A percentile compares a stretch with the other conserved stretches of the same genome.
These are phyloP conservation scores for Ambrosiella cleistominuta DNA, from an alignment of 2,329 filamentous ascomycete species.

Conservation along the genomic window DNA sequence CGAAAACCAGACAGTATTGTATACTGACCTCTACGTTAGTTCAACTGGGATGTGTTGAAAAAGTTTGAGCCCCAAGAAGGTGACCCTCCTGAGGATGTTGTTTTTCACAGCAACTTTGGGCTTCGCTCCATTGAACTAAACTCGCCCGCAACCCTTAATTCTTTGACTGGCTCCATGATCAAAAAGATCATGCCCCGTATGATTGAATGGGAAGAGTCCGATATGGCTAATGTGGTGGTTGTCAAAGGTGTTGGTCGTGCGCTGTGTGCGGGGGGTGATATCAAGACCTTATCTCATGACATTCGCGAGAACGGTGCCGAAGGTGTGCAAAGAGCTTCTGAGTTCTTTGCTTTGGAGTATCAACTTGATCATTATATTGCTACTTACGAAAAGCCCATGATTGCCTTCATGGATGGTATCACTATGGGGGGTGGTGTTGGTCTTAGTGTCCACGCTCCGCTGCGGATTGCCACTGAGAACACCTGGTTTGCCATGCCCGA, in stretches of 20 bases:
- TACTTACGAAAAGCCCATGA: constrained; percentile 80
- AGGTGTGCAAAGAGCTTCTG: constrained; percentile 32
- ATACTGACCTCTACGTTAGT: neutral
- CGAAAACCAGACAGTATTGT: neutral
- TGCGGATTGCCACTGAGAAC: constrained; percentile 89
- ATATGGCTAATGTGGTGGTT: constrained; percentile 80
- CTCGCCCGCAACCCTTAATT: constrained; percentile 78
- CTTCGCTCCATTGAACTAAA: constrained; percentile 88
- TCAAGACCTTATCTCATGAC: constrained; percentile 62
- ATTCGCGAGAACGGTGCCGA: constrained; percentile 53
- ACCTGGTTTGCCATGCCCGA: constrained; percentile 98
- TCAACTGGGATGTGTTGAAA: constrained; percentile 1
- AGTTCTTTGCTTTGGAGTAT: constrained; percentile 93
- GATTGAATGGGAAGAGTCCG: constrained; percentile 86
- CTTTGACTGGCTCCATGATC: constrained; percentile 85
- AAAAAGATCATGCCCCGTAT: constrained; percentile 82
- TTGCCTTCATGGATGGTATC: constrained; percentile 92
- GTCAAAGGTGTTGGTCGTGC: constrained; percentile 82
- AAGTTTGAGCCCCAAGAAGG: neutral
- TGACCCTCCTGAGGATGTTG: constrained; percentile 70
- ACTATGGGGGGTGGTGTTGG: constrained; percentile 98
- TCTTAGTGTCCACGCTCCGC: constrained; percentile 82
- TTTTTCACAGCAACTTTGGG: constrained; percentile 79
- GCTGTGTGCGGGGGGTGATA: constrained; percentile 88
- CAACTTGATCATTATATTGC: constrained; percentile 89